These are phyloP conservation scores for Termitomyces sp. DNA, from an alignment of 768 basidiomycete species.

Conservation along the genomic window DNA sequence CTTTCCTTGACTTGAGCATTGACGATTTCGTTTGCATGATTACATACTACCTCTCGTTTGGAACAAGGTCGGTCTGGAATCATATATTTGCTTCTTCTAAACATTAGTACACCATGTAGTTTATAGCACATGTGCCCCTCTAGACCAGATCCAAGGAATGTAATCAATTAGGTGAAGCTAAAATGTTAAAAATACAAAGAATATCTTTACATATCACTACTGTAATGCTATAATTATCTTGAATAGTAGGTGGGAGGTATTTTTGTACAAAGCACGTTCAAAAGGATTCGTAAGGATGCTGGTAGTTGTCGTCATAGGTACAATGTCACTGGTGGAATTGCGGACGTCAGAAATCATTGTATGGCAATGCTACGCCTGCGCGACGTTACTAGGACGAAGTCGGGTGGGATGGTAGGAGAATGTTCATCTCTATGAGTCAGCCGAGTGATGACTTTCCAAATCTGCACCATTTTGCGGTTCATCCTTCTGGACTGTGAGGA, in stretches of 20 bases:
- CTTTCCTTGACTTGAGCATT: background rate
- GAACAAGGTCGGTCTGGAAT: background rate
- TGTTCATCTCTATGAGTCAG: slow-evolving; percentile 46
- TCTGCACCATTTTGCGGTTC: slow-evolving; percentile 52
- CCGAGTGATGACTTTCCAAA: slow-evolving; percentile 60
- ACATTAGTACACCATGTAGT: background rate
- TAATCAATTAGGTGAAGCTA: background rate
- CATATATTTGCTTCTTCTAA: background rate
- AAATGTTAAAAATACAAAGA: background rate
- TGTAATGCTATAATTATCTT: background rate
- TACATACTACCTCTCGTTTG: background rate
- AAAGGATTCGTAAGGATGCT: too few species aligned
- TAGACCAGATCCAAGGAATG: background rate
- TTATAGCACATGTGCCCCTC: background rate
- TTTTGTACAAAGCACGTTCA: background rate
- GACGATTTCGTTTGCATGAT: background rate
- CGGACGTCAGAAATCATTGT: slow-evolving; percentile 6
- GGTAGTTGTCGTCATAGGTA: background rate
- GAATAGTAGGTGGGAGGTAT: background rate
- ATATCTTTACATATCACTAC: background rate
- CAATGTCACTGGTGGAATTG: background rate
- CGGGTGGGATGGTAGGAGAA: slow-evolving; percentile 48
- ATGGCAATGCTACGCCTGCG: slow-evolving; percentile 48
- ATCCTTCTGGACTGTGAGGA: slow-evolving; percentile 38
- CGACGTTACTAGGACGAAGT: slow-evolving; percentile 58